A percentile compares a stretch with the other conserved stretches of the same genome.
Conservation (phyloP, 495 filamentous ascomycete species). For the Penicillium canescens region DNA sequence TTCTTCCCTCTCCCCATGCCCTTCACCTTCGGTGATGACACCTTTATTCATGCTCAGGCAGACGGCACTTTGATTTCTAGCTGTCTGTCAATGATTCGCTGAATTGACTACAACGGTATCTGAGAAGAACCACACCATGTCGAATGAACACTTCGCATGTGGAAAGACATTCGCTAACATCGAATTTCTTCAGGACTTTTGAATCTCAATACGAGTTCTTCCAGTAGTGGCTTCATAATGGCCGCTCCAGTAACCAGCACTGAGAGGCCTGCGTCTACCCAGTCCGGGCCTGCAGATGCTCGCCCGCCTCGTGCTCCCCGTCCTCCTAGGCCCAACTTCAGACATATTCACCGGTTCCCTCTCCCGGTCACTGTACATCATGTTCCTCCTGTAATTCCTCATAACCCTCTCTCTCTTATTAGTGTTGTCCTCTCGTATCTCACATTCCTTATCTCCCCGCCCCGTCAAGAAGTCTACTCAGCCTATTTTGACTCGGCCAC, state of each 20-base stretch:
- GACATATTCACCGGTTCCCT: slow-evolving; percentile 72
- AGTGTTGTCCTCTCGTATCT: slow-evolving; percentile 75
- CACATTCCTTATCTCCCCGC: slow-evolving; percentile 65
- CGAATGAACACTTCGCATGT: slow-evolving; percentile 10
- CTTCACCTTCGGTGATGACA: slow-evolving; percentile 46
- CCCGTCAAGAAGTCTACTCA: slow-evolving; percentile 71
- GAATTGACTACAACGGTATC: slow-evolving; percentile 99
- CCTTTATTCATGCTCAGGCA: slow-evolving; percentile 47
- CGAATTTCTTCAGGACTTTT: slow-evolving; percentile 10
- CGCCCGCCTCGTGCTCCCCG: slow-evolving; percentile 36
- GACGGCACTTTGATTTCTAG: slow-evolving; percentile 69
- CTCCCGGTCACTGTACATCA: slow-evolving; percentile 79
- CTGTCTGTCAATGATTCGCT: slow-evolving; percentile 70
- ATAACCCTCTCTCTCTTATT: slow-evolving; percentile 86
- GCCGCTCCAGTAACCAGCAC: slow-evolving; percentile 13
- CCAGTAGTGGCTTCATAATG: slow-evolving; percentile 22
- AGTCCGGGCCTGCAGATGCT: slow-evolving; percentile 12
- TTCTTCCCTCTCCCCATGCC: background rate
- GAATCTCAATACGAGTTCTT: background rate
- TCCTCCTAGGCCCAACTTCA: slow-evolving; percentile 65
- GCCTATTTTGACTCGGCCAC: slow-evolving; percentile 78
- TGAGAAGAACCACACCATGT: slow-evolving; percentile 57
- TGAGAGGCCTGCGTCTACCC: slow-evolving; percentile 15
- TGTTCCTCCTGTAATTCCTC: slow-evolving; percentile 82
- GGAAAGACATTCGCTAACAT: slow-evolving; percentile 24